Base-by-base conservation (phyloP, 306 rosid genomes). In the Cicer yamashitae region DNA sequence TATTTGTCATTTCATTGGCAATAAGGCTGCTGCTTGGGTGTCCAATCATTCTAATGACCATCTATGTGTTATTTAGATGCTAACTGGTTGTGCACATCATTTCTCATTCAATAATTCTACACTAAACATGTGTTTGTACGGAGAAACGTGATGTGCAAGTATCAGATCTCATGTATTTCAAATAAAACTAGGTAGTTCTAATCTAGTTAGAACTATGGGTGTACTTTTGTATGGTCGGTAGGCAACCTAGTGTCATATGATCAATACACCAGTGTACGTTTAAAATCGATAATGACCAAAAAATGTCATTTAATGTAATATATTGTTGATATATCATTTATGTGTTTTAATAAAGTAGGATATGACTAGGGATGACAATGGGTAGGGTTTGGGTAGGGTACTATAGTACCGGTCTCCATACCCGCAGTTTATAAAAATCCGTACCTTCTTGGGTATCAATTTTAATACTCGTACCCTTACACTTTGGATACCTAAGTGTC, bases 1-100 rank as follows among this genome's bases (percentile, higher is more conserved):
- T 2, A 43, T 75, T 5, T 75, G 71, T 4, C 71, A 75, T 50
- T 62, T 62, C 34, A 67, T 75, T 8, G 71, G 71, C 41, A 75
- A 75, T 17, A 75, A 75, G 14, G 30, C 71, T 37, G 50, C 50
- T 15, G 50, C 37, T 5, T 41, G 51, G 51, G 51, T 64, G 0
- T 34, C 51, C 0, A 40, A 17, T 39, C 4, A 40, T 8, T 40
- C 14, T 1, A 17, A 6, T 0, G 53, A 65, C 5, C 51, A 43
- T 18, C 53, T 8, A 5, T 65, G 53, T 65, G 52, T 10, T 9
- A 43, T 65, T 0, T 65, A 65, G 38, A 17, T 43, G 15, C 2
- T 62, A 62, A 13, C 12, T 11, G 0, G 10, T 7, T 37, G 5
- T 13, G 45, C 22, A 61, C 46, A 56, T 37, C 45, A 2, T 34